A percentile compares a stretch with the other conserved stretches of the same genome.
phyloP scores from a whole-genome alignment of 768 basidiomycete species.

The Phylloporus sp. region DNA sequence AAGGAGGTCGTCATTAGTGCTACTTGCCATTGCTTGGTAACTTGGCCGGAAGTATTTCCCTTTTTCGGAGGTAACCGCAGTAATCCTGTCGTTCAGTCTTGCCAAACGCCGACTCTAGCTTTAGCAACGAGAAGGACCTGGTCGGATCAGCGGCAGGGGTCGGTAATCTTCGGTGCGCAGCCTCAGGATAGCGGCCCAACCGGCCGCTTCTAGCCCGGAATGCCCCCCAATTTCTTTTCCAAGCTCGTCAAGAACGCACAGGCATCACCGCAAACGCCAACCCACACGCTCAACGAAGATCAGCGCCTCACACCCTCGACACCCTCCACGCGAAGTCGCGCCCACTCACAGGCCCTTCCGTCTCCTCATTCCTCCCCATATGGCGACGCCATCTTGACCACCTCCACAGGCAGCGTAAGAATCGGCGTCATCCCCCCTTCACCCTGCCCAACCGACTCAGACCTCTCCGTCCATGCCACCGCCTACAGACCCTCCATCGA shows the following conservation, averaged over 20 bases:
- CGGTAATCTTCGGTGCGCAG: neutral
- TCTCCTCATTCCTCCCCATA: slow-evolving; percentile 6
- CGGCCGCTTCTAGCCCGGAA: slow-evolving; percentile 1
- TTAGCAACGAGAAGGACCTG: neutral
- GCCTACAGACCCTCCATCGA: slow-evolving; percentile 12
- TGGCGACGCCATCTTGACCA: slow-evolving; percentile 2
- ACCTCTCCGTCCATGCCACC: slow-evolving; percentile 5
- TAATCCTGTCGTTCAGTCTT: neutral
- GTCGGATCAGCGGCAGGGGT: neutral
- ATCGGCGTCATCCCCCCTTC: slow-evolving; percentile 31
- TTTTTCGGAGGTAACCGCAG: neutral
- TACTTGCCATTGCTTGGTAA: neutral
- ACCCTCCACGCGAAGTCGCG: neutral
- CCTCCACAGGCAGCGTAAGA: slow-evolving; percentile 23
- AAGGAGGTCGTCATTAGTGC: too few species aligned
- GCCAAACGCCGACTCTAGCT: neutral
- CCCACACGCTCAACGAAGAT: neutral
- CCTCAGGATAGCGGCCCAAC: too few species aligned
- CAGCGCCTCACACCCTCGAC: neutral
- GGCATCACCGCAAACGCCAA: slow-evolving; percentile 9
- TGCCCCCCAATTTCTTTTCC: slow-evolving; percentile 29
- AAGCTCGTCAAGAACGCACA: slow-evolving; percentile 27
- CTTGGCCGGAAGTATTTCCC: neutral
- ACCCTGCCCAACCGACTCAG: slow-evolving; percentile 17
- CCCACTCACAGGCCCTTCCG: slow-evolving; percentile 8